Conservation (phyloP, 2,329 filamentous ascomycete genomes). For the Cladobotryum mycophilum region DNA sequence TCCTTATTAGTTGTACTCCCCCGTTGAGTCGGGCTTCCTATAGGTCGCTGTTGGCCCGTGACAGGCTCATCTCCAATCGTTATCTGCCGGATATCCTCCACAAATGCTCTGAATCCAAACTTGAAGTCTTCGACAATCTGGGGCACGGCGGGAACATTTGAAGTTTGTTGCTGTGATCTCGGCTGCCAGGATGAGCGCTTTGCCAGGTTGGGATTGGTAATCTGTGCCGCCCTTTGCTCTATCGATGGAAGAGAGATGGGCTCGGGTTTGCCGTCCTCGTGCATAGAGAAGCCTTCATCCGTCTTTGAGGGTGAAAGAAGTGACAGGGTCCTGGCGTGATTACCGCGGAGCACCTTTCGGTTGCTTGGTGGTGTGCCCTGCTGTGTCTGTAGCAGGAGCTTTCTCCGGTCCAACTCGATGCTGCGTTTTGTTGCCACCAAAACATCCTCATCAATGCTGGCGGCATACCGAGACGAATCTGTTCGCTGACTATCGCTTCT, state of each 20-base stretch:
- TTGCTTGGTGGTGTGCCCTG: conserved; percentile 36
- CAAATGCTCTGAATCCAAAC: conserved; percentile 86
- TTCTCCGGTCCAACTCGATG: conserved; percentile 67
- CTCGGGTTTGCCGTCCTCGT: conserved; percentile 32
- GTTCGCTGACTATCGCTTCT: conserved; percentile 39
- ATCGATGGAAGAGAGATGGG: conserved; percentile 20
- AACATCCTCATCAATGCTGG: conserved; percentile 22
- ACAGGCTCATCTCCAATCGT: conserved; percentile 91
- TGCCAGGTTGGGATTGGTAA: conserved; percentile 34
- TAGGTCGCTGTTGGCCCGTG: conserved; percentile 39
- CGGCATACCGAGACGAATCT: conserved; percentile 3
- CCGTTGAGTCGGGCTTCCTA: conserved; percentile 25
- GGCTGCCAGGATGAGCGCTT: conserved; percentile 58
- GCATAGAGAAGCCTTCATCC: conserved; percentile 36
- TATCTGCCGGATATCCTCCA: conserved; percentile 90
- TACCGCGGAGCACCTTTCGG: conserved; percentile 63
- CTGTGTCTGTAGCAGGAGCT: conserved; percentile 54
- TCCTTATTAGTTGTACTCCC: conserved; percentile 12
- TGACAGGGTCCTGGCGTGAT: conserved; percentile 62
- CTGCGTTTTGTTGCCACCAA: conserved; percentile 33
- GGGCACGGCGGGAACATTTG: conserved; percentile 39
- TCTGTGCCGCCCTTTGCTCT: conserved; percentile 28
- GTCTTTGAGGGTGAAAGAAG: conserved; percentile 65
- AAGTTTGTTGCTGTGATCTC: conserved; percentile 33
- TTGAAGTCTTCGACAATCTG: conserved; percentile 86